Evolutionary conservation across 495 filamentous ascomycete species (phyloP).

Genomic region (Penicillium parvum): DNA sequence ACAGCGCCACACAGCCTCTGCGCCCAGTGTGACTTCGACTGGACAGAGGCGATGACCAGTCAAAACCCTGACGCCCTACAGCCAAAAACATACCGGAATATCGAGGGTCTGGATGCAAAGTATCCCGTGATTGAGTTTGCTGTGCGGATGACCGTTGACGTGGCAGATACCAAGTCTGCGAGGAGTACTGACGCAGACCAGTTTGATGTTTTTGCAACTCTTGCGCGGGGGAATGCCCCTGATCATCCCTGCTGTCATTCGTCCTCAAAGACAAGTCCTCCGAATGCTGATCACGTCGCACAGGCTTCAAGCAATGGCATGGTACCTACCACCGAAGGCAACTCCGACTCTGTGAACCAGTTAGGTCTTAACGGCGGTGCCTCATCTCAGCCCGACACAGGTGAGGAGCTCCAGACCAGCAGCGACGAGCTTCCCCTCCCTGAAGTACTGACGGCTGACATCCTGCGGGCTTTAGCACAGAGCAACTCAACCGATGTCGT

Average conservation of each 20-base stretch:
- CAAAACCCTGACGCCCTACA: not conserved
- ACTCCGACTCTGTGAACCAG: too few species aligned
- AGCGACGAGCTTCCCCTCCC: too few species aligned
- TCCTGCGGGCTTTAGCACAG: too few species aligned
- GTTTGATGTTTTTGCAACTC: not conserved
- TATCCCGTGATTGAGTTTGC: constrained; percentile 7
- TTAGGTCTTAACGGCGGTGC: too few species aligned
- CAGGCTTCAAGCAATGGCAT: too few species aligned
- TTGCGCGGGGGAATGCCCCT: not conserved
- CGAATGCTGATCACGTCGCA: too few species aligned
- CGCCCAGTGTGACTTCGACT: constrained; percentile 10
- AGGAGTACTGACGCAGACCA: not conserved
- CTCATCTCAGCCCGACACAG: too few species aligned
- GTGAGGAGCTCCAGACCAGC: too few species aligned
- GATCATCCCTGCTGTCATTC: not conserved
- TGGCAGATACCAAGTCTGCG: not conserved
- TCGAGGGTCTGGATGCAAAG: not conserved
- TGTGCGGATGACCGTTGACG: constrained; percentile 9
- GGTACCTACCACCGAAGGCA: too few species aligned
- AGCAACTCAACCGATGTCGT: too few species aligned
- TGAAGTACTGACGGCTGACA: too few species aligned
- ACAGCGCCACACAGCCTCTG: constrained; percentile 6
- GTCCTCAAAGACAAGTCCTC: not conserved
- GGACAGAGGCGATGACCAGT: not conserved
- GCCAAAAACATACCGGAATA: too few species aligned